Evolutionary conservation across 208 protist species (phyloP).

Genomic region (Leishmania lainsoni): DNA sequence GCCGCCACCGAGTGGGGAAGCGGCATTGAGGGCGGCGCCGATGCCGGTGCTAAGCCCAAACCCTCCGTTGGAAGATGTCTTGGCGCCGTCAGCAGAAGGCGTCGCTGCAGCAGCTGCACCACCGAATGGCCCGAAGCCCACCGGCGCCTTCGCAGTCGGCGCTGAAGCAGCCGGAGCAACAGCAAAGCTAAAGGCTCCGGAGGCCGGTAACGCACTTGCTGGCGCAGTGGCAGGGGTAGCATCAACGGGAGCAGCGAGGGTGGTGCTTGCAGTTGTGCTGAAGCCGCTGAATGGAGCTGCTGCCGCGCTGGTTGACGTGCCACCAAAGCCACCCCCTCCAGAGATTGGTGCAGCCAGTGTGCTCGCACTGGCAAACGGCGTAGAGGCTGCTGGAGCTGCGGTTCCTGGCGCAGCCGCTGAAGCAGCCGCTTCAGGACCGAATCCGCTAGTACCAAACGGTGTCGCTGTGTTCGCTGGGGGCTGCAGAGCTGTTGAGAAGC

Average conservation of each 20-base stretch:
- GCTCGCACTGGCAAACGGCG: slow-evolving; percentile 3
- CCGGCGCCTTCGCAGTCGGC: slow-evolving; percentile 10
- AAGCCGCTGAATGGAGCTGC: slow-evolving; percentile 4
- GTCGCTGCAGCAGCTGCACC: neutral
- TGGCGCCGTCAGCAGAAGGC: neutral
- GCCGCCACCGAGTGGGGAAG: neutral
- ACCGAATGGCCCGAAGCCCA: slow-evolving; percentile 11
- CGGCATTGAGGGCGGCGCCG: slow-evolving; percentile 2
- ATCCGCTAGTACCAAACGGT: slow-evolving; percentile 18
- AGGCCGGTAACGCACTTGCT: slow-evolving; percentile 5
- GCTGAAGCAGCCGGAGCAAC: slow-evolving; percentile 8
- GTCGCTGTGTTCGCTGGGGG: slow-evolving; percentile 6
- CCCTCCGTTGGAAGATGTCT: neutral
- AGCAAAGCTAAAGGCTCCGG: neutral
- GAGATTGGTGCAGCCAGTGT: neutral
- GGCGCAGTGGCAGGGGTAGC: slow-evolving; percentile 6
- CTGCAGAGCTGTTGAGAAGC: slow-evolving; percentile 15
- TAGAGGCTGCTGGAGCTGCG: slow-evolving; percentile 1
- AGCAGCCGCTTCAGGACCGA: slow-evolving; percentile 16
- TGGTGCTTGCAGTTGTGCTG: neutral
- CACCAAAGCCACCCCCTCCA: neutral
- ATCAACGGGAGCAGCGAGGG: slow-evolving; percentile 1
- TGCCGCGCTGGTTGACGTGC: neutral
- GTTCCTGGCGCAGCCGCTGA: slow-evolving; percentile 13
- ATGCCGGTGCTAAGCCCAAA: neutral